Percentiles rank a stretch among this genome's conserved stretches.
Conservation (phyloP, 768 basidiomycete genomes). For the Hericium erinaceus region DNA sequence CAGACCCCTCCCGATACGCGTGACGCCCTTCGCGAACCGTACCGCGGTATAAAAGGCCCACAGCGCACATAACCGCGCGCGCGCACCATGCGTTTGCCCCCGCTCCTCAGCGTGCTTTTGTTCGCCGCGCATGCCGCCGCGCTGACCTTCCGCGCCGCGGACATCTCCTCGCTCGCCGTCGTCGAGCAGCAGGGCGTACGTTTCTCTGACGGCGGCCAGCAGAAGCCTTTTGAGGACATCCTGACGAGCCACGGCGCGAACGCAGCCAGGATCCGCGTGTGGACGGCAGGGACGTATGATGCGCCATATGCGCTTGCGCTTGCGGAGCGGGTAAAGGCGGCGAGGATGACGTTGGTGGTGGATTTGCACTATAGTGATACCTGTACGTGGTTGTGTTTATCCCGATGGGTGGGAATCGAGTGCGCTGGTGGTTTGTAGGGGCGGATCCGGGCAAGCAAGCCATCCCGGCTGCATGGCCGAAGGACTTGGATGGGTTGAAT, state of each 20-base stretch:
- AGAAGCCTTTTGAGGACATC: constrained; percentile 39
- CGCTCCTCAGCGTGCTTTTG: not conserved
- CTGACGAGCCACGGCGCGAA: constrained; percentile 45
- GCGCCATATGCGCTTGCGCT: constrained; percentile 41
- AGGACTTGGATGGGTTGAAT: constrained; percentile 37
- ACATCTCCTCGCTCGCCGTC: constrained; percentile 45
- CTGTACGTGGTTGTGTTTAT: constrained; percentile 27
- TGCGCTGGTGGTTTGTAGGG: constrained; percentile 41
- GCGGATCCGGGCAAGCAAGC: constrained; percentile 56
- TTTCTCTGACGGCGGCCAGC: constrained; percentile 33
- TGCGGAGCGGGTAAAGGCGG: constrained; percentile 45
- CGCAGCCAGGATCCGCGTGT: constrained; percentile 49
- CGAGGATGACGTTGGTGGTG: constrained; percentile 45
- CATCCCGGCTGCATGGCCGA: constrained; percentile 51
- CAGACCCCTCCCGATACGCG: too few species aligned
- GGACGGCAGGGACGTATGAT: constrained; percentile 55
- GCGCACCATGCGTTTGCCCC: not conserved
- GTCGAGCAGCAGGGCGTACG: constrained; percentile 39
- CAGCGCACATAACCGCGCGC: too few species aligned
- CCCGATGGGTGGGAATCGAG: too few species aligned
- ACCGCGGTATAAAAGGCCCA: too few species aligned
- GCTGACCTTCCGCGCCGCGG: constrained; percentile 43
- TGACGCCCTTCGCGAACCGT: too few species aligned
- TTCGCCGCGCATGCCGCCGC: constrained; percentile 13
- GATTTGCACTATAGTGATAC: constrained; percentile 57